phyloP scores from a whole-genome alignment of 345 rosid genomes.

The Salix dunnii region DNA sequence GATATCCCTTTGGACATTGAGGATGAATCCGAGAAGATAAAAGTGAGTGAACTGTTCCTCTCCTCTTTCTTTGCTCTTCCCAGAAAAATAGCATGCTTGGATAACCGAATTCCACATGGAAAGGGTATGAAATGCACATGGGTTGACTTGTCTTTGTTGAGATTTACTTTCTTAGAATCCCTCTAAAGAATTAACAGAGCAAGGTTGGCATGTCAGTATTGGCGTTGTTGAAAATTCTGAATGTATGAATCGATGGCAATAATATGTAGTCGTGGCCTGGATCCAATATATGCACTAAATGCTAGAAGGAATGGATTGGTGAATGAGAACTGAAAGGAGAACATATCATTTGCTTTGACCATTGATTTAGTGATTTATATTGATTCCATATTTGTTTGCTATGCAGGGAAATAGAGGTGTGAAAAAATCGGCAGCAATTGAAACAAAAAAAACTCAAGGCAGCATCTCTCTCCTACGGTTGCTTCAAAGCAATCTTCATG shows the following conservation, averaged over 20 bases:
- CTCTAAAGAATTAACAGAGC: no score
- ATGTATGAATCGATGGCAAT: not conserved
- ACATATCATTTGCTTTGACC: not conserved
- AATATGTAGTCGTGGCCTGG: not conserved
- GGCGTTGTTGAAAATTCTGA: no score
- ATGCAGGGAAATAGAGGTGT: constrained; percentile 58
- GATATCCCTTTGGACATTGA: constrained; percentile 53
- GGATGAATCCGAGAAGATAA: constrained; percentile 61
- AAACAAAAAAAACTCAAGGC: constrained; percentile 59
- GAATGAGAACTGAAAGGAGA: not conserved
- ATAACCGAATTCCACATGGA: not conserved
- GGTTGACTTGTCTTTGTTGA: not conserved
- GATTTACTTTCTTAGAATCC: not conserved
- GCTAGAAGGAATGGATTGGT: not conserved
- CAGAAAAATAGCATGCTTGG: not conserved
- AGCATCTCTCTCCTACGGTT: constrained; percentile 55
- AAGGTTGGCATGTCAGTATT: no score
- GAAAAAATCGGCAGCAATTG: constrained; percentile 37
- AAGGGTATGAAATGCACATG: no score
- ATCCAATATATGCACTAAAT: not conserved
- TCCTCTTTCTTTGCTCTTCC: not conserved
- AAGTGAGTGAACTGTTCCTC: constrained; percentile 36
- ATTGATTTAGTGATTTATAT: constrained; percentile 1
- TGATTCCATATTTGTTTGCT: not conserved
- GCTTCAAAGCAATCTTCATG: constrained; percentile 43